Evolutionary conservation across 306 rosid genomes (phyloP).

Genomic region (Amphicarpaea edgeworthii): DNA sequence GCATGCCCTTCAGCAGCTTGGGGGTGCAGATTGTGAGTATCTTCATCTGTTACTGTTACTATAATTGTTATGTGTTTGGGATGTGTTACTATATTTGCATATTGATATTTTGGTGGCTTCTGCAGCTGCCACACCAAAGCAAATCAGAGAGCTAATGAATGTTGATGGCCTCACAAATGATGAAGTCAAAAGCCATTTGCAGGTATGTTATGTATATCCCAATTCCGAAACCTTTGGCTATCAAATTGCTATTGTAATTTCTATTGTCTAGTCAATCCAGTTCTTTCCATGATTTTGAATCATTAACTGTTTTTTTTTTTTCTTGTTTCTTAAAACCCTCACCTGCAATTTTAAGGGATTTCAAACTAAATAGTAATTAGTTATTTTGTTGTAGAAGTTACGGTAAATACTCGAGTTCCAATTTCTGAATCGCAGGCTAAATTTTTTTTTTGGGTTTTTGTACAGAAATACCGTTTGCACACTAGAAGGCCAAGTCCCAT

Average conservation of each 20-base stretch:
- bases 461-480: conserved; percentile 89
- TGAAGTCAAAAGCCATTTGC: conserved; percentile 98
- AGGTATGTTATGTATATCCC: conserved; percentile 56
- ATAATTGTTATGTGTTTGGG: conserved; percentile 14
- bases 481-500: conserved; percentile 70
- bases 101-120: conserved; percentile 36
- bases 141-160: conserved; percentile 89
- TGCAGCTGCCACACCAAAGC: conserved; percentile 97
- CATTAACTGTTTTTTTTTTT: conserved; percentile 1
- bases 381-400: conserved; percentile 23
- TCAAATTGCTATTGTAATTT: not conserved
- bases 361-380: conserved; percentile 3
- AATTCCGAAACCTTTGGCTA: not conserved
- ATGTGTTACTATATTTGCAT: not conserved
- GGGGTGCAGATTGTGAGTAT: conserved; percentile 82
- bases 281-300: conserved; percentile 9
- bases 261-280: not conserved
- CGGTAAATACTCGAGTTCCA: conserved; percentile 9
- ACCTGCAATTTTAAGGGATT: not conserved
- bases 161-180: conserved; percentile 96
- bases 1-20: conserved; percentile 89
- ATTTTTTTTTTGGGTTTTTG: not conserved
- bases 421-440: not conserved
- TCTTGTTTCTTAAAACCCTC: not conserved
- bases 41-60: too few species aligned